phyloP scores from a whole-genome alignment of 2,329 filamentous ascomycete genomes.

The Taxawa tesnikishii region DNA sequence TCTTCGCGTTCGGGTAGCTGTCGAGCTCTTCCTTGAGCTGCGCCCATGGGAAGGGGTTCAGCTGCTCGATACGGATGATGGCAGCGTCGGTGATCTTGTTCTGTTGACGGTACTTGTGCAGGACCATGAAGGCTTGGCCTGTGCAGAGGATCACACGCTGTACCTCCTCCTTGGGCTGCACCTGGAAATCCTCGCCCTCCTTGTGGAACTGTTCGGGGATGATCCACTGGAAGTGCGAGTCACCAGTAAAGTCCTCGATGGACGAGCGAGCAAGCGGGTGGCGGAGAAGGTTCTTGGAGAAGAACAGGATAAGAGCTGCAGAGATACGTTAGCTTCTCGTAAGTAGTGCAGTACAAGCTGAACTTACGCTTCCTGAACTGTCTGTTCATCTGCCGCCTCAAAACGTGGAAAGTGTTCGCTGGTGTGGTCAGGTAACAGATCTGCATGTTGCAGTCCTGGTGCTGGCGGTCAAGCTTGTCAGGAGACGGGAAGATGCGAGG shows the following conservation, averaged over 20 bases:
- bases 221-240: slow-evolving; percentile 94
- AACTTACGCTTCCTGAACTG: slow-evolving; percentile 96
- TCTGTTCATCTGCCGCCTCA: slow-evolving; percentile 95
- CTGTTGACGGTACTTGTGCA: slow-evolving; percentile 81
- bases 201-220: slow-evolving; percentile 82
- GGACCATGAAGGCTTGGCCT: slow-evolving; percentile 83
- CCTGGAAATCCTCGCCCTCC: slow-evolving; percentile 42
- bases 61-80: slow-evolving; percentile 90
- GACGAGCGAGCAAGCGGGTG: slow-evolving; percentile 83
- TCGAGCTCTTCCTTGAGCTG: slow-evolving; percentile 95
- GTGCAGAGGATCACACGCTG: slow-evolving; percentile 90
- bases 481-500: slow-evolving; percentile 79
- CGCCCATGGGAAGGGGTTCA: slow-evolving; percentile 98
- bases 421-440: slow-evolving; percentile 96
- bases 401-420: slow-evolving; percentile 89
- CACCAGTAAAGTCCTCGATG: slow-evolving; percentile 81
- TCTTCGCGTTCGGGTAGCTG: slow-evolving; percentile 92
- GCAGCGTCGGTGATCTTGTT: slow-evolving; percentile 83
- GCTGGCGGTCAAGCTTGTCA: slow-evolving; percentile 88
- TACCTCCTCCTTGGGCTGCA: slow-evolving; percentile 74
- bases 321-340: slow-evolving; percentile 11
- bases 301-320: slow-evolving; percentile 85
- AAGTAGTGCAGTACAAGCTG: slow-evolving; percentile 1
- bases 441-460: slow-evolving; percentile 99
- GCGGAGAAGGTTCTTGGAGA: slow-evolving; percentile 91